Percentiles rank a stretch among this genome's conserved stretches.
These are phyloP conservation scores for Ampelomyces quisqualis DNA, from an alignment of 2,329 filamentous ascomycete genomes.

Conservation along the genomic window DNA sequence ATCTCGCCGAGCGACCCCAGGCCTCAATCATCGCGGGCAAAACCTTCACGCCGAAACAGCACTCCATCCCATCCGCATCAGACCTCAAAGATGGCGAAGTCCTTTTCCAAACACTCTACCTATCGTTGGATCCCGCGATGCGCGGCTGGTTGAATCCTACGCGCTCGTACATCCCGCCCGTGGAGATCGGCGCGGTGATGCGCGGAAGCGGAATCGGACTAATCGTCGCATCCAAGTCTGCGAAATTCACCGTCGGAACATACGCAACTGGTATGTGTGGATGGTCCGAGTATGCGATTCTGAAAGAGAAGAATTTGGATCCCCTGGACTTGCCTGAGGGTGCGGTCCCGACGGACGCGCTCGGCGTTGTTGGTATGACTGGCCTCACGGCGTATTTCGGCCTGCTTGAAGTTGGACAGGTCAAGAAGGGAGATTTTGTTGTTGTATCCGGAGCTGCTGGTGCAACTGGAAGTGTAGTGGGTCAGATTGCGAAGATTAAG, in stretches of 20 bases:
- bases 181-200: constrained; percentile 69
- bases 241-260: constrained; percentile 57
- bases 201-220: constrained; percentile 62
- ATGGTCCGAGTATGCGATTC: constrained; percentile 67
- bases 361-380: constrained; percentile 59
- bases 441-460: constrained; percentile 77
- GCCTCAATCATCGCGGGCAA: constrained; percentile 62
- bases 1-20: constrained; percentile 65
- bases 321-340: constrained; percentile 49
- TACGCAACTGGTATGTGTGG: constrained; percentile 58
- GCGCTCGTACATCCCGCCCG: constrained; percentile 67
- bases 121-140: constrained; percentile 75
- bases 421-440: constrained; percentile 70
- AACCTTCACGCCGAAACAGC: constrained; percentile 61
- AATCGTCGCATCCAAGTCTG: constrained; percentile 61
- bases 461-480: constrained; percentile 73
- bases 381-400: constrained; percentile 77
- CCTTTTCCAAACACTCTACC: constrained; percentile 61
- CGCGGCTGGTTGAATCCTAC: constrained; percentile 64
- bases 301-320: constrained; percentile 54
- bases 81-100: constrained; percentile 65
- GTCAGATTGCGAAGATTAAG: constrained; percentile 75
- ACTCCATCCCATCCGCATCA: constrained; percentile 48
- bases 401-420: constrained; percentile 66
- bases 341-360: constrained; percentile 58